A percentile compares a stretch with the other conserved stretches of the same genome.
Conservation (phyloP, 495 filamentous ascomycete genomes). For the Hypoxylon subgilvum region DNA sequence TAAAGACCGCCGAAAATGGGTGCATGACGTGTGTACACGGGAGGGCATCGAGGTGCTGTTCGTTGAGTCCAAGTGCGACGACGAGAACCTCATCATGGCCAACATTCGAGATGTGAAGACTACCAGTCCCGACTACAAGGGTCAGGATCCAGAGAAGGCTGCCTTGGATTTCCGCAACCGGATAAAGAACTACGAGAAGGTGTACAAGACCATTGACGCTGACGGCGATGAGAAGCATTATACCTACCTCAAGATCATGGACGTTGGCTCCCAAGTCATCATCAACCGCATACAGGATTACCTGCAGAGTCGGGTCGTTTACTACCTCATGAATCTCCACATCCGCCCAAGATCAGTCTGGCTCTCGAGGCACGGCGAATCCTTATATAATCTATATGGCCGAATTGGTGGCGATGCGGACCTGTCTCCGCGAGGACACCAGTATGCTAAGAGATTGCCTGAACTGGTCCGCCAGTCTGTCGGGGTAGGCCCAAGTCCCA, state of each 20-base stretch:
- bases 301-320: constrained; percentile 91
- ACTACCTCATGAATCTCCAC: constrained; percentile 98
- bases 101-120: constrained; percentile 99
- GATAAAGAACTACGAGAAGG: constrained; percentile 95
- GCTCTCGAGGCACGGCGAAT: constrained; percentile 97
- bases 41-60: constrained; percentile 88
- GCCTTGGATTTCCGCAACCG: constrained; percentile 90
- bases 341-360: constrained; percentile 97
- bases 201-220: constrained; percentile 88
- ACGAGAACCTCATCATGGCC: constrained; percentile 92
- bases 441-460: constrained; percentile 82
- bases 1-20: constrained; percentile 86
- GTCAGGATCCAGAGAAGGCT: constrained; percentile 89
- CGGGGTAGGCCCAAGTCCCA: constrained; percentile 56
- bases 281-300: constrained; percentile 98
- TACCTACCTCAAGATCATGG: constrained; percentile 96
- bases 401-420: constrained; percentile 90
- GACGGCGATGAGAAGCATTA: constrained; percentile 74
- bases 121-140: constrained; percentile 89
- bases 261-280: constrained; percentile 91
- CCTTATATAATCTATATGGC: constrained; percentile 83
- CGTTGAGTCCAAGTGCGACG: constrained; percentile 94
- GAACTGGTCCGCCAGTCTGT: constrained; percentile 80
- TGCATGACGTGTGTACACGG: constrained; percentile 71
- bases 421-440: constrained; percentile 83